Percentiles rank a stretch among this genome's conserved stretches.
Evolutionary conservation across 2,329 filamentous ascomycete genomes (phyloP).

Genomic region (Xylaria sp.): DNA sequence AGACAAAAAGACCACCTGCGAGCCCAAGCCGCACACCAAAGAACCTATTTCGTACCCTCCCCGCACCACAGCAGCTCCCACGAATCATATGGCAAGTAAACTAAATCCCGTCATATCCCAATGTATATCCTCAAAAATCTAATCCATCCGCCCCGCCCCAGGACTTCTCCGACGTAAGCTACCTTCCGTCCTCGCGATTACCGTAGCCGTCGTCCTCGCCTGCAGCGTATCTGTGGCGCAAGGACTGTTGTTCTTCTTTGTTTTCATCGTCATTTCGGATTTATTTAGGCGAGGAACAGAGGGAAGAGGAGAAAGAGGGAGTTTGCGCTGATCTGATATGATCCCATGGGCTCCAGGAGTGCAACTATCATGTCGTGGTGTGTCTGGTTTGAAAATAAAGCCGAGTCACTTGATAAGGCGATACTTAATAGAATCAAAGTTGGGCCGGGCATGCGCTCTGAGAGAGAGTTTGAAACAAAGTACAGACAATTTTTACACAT

Average conservation of each 20-base stretch:
- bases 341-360: no score
- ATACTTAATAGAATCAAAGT: no score
- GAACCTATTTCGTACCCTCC: neutral
- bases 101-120: neutral
- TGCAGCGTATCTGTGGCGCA: neutral
- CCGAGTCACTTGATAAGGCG: no score
- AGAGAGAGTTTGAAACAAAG: neutral
- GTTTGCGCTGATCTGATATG: no score
- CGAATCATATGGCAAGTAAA: neutral
- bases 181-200: neutral
- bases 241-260: neutral
- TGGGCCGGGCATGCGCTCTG: no score
- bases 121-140: no score
- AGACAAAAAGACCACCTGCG: neutral
- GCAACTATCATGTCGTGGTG: no score
- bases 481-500: conserved; percentile 21
- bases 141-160: no score
- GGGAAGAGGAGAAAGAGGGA: neutral
- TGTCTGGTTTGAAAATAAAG: no score
- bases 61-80: neutral
- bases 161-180: neutral
- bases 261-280: neutral
- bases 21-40: neutral
- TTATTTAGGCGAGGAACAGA: neutral
- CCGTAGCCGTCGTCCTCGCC: neutral